Conservation (phyloP, 2,329 filamentous ascomycete genomes). For the Penicillium sp. region DNA sequence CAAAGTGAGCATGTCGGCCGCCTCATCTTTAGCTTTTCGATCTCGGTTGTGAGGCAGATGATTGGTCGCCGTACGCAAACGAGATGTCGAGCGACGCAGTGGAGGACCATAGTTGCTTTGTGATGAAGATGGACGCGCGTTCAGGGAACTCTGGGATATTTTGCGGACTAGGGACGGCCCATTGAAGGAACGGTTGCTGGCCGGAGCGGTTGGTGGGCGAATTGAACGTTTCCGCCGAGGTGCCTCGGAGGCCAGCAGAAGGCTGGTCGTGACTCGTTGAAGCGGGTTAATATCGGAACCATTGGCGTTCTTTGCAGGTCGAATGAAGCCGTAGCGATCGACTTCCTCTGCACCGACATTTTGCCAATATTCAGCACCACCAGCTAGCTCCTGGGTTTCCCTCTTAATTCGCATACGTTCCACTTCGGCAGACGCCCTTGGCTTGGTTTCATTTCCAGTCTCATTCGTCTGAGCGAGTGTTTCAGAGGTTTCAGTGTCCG, state of each 20-base stretch:
- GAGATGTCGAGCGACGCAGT: slow-evolving; percentile 40
- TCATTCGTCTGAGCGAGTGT: slow-evolving; percentile 21
- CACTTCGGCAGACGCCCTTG: slow-evolving; percentile 27
- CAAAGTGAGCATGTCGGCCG: slow-evolving; percentile 63
- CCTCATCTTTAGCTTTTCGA: slow-evolving; percentile 56
- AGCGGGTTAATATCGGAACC: slow-evolving; percentile 43
- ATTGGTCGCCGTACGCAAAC: slow-evolving; percentile 54
- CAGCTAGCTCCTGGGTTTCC: slow-evolving; percentile 57
- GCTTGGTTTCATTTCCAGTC: slow-evolving; percentile 29
- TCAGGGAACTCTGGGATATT: slow-evolving; percentile 42
- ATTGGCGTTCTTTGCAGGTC: slow-evolving; percentile 28
- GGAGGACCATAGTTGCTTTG: slow-evolving; percentile 45
- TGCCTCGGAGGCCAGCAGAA: slow-evolving; percentile 56
- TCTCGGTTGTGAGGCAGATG: slow-evolving; percentile 53
- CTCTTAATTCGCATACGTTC: slow-evolving; percentile 42
- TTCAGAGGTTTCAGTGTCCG: slow-evolving; percentile 29
- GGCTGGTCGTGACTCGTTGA: slow-evolving; percentile 59
- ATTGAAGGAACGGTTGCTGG: slow-evolving; percentile 44
- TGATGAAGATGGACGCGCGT: slow-evolving; percentile 43
- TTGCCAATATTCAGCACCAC: slow-evolving; percentile 64
- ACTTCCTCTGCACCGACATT: slow-evolving; percentile 58
- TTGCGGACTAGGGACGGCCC: slow-evolving; percentile 41
- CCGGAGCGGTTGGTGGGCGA: slow-evolving; percentile 49
- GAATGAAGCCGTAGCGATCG: slow-evolving; percentile 65
- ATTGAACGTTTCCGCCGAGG: slow-evolving; percentile 54